A percentile compares a stretch with the other conserved stretches of the same genome.
Conservation (phyloP, 352 stramenopile species). For the Globisporangium recalcitrans region DNA sequence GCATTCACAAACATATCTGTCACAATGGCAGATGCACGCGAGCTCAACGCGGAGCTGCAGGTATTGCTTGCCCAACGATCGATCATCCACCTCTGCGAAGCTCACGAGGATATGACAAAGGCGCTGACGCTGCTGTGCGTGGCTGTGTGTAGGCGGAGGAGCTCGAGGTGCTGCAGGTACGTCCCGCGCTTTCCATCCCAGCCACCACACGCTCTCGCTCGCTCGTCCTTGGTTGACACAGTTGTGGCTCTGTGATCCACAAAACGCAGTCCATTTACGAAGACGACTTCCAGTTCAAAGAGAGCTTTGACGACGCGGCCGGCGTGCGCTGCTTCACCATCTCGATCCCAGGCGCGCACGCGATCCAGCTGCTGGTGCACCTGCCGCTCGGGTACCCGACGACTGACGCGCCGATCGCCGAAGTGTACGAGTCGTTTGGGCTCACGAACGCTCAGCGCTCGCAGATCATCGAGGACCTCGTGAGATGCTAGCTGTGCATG, state of each 20-base stretch:
- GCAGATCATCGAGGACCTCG: constrained; percentile 58
- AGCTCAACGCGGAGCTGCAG: constrained; percentile 50
- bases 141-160: constrained; percentile 44
- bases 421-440: constrained; percentile 81
- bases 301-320: constrained; percentile 34
- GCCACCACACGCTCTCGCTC: neutral
- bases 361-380: constrained; percentile 67
- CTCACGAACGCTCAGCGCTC: constrained; percentile 64
- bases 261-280: constrained; percentile 67
- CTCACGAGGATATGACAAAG: too few relatives aligned
- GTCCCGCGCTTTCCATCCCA: neutral
- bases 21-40: constrained; percentile 20
- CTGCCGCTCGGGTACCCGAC: constrained; percentile 69
- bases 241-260: neutral
- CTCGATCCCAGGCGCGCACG: constrained; percentile 49
- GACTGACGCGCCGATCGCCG: constrained; percentile 56
- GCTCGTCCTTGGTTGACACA: neutral
- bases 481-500: constrained; percentile 13
- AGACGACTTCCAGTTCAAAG: constrained; percentile 52
- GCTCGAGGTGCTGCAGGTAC: constrained; percentile 72
- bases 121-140: neutral
- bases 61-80: too few relatives aligned
- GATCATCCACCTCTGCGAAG: too few relatives aligned
- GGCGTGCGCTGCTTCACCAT: constrained; percentile 55
- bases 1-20: neutral